Evolutionary conservation across 106 monocot genomes (phyloP), one percentile per base, ranked within the genome.

Genomic region (Chionographis japonica): DNA sequence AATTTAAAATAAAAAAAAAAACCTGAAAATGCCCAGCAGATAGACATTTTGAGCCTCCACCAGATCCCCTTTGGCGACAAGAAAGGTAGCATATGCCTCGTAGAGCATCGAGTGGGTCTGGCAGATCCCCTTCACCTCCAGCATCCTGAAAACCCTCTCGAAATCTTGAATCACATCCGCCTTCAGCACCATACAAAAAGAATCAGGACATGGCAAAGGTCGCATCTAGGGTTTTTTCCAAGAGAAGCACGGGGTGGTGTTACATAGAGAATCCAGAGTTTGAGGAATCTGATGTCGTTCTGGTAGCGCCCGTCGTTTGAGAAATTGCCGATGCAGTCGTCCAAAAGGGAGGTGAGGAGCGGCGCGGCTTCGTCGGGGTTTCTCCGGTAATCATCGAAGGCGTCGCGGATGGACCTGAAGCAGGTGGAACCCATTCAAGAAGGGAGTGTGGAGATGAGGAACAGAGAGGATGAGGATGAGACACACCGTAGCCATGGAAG

Each of bases 211-310:
- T 10, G 41, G 41, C 51, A 27, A 35, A 51, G 40, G 51, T 14
- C 2, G 37, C 53, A 58, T 46, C 14, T 40, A 54, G 40, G 18
- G 41, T 16, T 35, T 55, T 27, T 8, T 3, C 19, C 41, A 4
- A 40, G 37, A 40, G 3, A 17, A 51, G 57, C 58, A 37, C n/a
- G 2, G 17, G 11, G 59, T 53, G n/a, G 20, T 4, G 70, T 70
- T 76, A 95, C 95, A 82, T 91, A 91, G 63, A 91, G 83, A 52
- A 84, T 64, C 77, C 85, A 84, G 51, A 95, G 71, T 70, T 81
- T 84, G 61, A 88, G 81, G 68, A 95, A 77, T 15, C 95, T 76
- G 54, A 54, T 52, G 59, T 95, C 88, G 8, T 84, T 56, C n/a
- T 42, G 66, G 82, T 91, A 91, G 63, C 72, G 74, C 13, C 66